Evolutionary conservation across 2,329 filamentous ascomycete genomes (phyloP).

Genomic region (Beauveria australis): DNA sequence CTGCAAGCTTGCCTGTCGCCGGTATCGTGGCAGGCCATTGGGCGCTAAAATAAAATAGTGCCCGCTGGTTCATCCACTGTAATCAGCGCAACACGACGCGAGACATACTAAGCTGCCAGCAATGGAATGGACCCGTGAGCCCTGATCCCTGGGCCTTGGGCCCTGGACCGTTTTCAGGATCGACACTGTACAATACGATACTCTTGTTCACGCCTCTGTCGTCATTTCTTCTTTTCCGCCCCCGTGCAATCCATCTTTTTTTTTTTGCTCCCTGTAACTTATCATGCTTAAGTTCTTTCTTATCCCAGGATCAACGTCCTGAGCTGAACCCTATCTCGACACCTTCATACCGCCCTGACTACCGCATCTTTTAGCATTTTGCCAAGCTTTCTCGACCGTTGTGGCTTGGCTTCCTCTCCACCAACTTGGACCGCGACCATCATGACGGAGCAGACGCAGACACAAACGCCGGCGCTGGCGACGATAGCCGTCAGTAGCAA

Average conservation of each 20-base stretch:
- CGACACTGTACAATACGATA: too few species aligned
- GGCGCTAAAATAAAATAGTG: neutral
- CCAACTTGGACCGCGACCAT: neutral
- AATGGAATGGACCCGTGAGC: neutral
- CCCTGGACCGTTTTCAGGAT: too few species aligned
- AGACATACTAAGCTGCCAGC: neutral
- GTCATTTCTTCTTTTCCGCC: neutral
- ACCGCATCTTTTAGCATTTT: neutral
- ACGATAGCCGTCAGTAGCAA: neutral
- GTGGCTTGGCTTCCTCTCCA: slow-evolving; percentile 2
- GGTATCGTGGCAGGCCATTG: neutral
- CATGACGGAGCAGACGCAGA: slow-evolving; percentile 1
- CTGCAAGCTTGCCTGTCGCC: neutral
- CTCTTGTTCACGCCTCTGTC: slow-evolving; percentile 1
- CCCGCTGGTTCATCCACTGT: neutral
- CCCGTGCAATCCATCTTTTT: neutral
- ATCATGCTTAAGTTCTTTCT: neutral
- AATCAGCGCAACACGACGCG: neutral
- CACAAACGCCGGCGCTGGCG: neutral
- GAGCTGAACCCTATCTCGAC: neutral
- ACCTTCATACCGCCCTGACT: neutral
- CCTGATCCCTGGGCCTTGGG: neutral
- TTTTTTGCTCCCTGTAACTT: neutral
- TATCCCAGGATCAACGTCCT: neutral
- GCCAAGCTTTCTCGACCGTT: slow-evolving; percentile 8